Percentiles rank a stretch among this genome's conserved stretches.
phyloP scores from a whole-genome alignment of 257 asterid species.

The Solanum etuberosum region DNA sequence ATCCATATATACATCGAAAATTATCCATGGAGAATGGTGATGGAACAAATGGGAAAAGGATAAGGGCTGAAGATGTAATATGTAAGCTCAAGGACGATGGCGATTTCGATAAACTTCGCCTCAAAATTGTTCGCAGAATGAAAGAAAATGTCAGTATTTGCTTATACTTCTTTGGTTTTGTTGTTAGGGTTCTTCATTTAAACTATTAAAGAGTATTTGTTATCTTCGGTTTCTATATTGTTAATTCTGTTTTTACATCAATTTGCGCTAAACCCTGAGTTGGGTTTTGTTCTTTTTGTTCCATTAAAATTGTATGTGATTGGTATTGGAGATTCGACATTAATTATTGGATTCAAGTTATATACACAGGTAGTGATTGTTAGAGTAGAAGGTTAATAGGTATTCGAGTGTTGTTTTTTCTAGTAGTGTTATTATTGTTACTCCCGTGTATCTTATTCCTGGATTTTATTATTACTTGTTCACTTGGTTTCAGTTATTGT shows the following conservation, averaged over 20 bases:
- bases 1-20: neutral
- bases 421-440: neutral
- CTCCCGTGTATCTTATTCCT: neutral
- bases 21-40: neutral
- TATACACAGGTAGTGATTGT: neutral
- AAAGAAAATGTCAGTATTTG: conserved; percentile 53
- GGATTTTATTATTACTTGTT: neutral
- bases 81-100: conserved; percentile 85
- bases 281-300: neutral
- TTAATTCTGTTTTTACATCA: neutral
- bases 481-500: neutral
- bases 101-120: conserved; percentile 77
- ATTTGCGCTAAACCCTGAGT: neutral
- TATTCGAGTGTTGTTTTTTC: neutral
- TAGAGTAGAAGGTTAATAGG: neutral
- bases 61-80: conserved; percentile 40
- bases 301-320: no score
- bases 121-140: conserved; percentile 60
- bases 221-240: neutral
- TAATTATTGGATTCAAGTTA: neutral
- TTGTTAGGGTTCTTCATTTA: neutral
- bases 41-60: conserved; percentile 6
- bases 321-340: neutral
- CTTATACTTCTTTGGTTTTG: neutral
- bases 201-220: neutral